These are phyloP conservation scores for Botrytis aclada DNA, from an alignment of 2,329 filamentous ascomycete species.

Conservation along the genomic window DNA sequence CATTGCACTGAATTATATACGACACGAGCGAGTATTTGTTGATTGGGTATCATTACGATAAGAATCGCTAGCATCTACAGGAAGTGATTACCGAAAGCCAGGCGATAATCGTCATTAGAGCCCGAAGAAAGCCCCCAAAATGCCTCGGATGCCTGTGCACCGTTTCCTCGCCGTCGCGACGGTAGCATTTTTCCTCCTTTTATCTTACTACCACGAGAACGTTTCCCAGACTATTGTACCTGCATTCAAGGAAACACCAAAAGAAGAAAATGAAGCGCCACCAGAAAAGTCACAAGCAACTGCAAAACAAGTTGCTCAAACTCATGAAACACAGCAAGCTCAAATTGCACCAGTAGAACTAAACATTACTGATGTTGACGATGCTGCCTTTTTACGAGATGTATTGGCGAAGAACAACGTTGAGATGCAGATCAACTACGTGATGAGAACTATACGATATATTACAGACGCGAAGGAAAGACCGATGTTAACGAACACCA, in stretches of 20 bases:
- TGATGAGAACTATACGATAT: conserved; percentile 34
- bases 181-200: conserved; percentile 6
- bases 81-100: not conserved
- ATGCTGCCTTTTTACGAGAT: conserved; percentile 28
- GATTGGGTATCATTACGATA: not conserved
- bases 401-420: conserved; percentile 31
- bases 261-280: not conserved
- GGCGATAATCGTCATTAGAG: conserved; percentile 1
- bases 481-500: conserved; percentile 30
- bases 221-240: conserved; percentile 11
- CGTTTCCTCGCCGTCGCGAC: conserved; percentile 12
- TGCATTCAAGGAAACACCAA: conserved; percentile 10
- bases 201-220: conserved; percentile 15
- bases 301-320: not conserved
- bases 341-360: not conserved
- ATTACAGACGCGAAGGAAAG: conserved; percentile 32
- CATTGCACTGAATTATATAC: not conserved
- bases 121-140: not conserved
- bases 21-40: not conserved
- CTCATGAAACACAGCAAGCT: not conserved
- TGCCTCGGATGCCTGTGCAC: conserved; percentile 16
- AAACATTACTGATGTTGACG: conserved; percentile 22
- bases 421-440: conserved; percentile 33
- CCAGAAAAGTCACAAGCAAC: not conserved
- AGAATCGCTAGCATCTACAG: not conserved